Conservation (phyloP, 2,329 filamentous ascomycete genomes). For the Akanthomyces uredinophilus region DNA sequence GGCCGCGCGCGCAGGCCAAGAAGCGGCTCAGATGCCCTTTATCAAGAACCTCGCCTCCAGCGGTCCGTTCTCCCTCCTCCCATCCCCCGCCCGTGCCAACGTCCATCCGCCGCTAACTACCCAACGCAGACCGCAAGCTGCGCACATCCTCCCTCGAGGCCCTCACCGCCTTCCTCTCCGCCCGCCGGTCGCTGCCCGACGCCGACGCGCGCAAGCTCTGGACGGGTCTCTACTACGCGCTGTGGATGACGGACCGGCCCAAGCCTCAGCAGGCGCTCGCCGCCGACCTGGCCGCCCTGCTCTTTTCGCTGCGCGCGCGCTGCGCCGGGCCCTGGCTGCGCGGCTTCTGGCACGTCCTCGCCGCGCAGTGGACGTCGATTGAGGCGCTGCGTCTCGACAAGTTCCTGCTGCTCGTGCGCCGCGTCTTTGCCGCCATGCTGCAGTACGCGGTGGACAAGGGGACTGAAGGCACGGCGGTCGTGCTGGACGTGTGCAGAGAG, state of each 20-base stretch:
- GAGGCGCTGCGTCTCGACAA: slow-evolving; percentile 84
- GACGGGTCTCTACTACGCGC: slow-evolving; percentile 90
- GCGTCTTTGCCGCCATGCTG: slow-evolving; percentile 70
- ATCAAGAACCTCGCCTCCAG: slow-evolving; percentile 80
- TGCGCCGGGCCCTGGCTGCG: slow-evolving; percentile 46
- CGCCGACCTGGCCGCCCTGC: slow-evolving; percentile 66
- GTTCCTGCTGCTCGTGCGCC: slow-evolving; percentile 78
- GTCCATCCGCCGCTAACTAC: background rate
- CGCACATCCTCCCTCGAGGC: slow-evolving; percentile 73
- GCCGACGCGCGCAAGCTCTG: slow-evolving; percentile 82
- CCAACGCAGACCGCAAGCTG: slow-evolving; percentile 62
- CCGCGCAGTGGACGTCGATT: slow-evolving; percentile 66
- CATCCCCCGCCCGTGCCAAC: slow-evolving; percentile 8
- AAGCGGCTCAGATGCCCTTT: slow-evolving; percentile 59
- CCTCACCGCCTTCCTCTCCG: slow-evolving; percentile 71
- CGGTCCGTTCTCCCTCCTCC: slow-evolving; percentile 48
- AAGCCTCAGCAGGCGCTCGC: slow-evolving; percentile 82
- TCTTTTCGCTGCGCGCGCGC: slow-evolving; percentile 40
- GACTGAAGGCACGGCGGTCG: slow-evolving; percentile 24
- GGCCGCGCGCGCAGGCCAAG: slow-evolving; percentile 28
- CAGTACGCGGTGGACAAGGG: slow-evolving; percentile 32
- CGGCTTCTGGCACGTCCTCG: slow-evolving; percentile 68
- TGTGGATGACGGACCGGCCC: slow-evolving; percentile 91
- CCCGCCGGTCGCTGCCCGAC: slow-evolving; percentile 53
- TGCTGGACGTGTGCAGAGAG: slow-evolving; percentile 24